Evolutionary conservation across 768 basidiomycete genomes (phyloP).

Genomic region (Amanita rubescens): DNA sequence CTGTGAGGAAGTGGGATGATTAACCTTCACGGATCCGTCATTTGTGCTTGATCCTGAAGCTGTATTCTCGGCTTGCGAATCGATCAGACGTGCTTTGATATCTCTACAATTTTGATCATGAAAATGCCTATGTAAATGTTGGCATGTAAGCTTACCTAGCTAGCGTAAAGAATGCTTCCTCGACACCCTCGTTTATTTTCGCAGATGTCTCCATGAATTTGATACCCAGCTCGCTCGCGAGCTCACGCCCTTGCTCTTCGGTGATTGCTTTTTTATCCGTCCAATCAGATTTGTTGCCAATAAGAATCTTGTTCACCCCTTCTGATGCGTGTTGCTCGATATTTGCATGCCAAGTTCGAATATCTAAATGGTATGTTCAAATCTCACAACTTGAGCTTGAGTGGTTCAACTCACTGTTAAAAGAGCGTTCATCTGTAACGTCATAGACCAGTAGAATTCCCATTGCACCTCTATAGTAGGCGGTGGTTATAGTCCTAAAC

Average conservation of each 20-base stretch:
- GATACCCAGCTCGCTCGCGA: slow-evolving; percentile 92
- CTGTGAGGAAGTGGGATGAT: too few relatives aligned
- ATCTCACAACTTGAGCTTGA: not conserved
- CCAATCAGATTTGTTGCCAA: slow-evolving; percentile 99
- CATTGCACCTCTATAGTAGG: slow-evolving; percentile 99
- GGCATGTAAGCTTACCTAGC: slow-evolving; percentile 59
- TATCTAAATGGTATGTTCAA: slow-evolving; percentile 47
- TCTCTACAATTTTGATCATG: slow-evolving; percentile 45
- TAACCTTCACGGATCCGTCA: too few relatives aligned
- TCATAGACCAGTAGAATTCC: slow-evolving; percentile 99
- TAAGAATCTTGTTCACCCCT: slow-evolving; percentile 98
- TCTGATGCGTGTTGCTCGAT: slow-evolving; percentile 99
- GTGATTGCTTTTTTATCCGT: slow-evolving; percentile 91
- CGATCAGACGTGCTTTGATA: slow-evolving; percentile 96
- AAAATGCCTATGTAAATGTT: not conserved
- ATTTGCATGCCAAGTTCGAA: slow-evolving; percentile 96
- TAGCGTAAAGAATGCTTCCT: slow-evolving; percentile 96
- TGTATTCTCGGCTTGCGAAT: slow-evolving; percentile 56
- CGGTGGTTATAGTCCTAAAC: slow-evolving; percentile 96
- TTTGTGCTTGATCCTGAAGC: too few relatives aligned
- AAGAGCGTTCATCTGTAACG: slow-evolving; percentile 90
- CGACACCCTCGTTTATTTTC: slow-evolving; percentile 95
- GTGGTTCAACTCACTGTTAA: slow-evolving; percentile 71
- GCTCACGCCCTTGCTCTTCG: slow-evolving; percentile 84
- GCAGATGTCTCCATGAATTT: slow-evolving; percentile 98